Evolutionary conservation across 257 asterid genomes (phyloP), one percentile per base, ranked within the genome.

Genomic region (Vinca minor): DNA sequence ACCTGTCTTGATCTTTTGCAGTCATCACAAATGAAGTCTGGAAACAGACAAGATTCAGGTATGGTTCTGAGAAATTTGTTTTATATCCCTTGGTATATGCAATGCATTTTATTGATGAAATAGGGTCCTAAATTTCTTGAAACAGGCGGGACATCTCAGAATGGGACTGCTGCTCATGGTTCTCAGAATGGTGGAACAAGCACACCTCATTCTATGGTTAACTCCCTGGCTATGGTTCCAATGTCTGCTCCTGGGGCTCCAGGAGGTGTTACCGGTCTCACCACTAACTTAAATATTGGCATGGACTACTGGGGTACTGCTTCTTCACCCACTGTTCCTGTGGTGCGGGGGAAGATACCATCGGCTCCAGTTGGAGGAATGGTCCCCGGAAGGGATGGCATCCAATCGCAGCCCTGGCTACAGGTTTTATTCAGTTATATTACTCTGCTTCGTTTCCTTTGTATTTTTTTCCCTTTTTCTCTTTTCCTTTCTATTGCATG

Each of bases 271-370:
- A 78, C 94, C 59, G 93, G 96, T 48, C 98, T 95, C 69, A 67
- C 98, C 68, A 91, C 95, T 59, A 91, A 88, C 81, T 81, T 91
- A 70, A 86, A 88, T 65, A 89, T 89, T 53, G 97, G 97, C 62
- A 87, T 87, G 92, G 97, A 89, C 75, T 87, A 83, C 73, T 89
- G 95, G 97, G 84, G 84, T 65, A 74, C 83, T 14, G 79, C 88
- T 14, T 69, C 83, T 45, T 54, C 93, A 68, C 71, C 94, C 31
- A 71, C 83, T 69, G 68, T 78, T 64, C 88, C 92, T 68, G 80
- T 84, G 66, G 77, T 89, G 69, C 78, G 67, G 32, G 97, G 95
- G 48, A 83, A 87, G 72, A 83, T 80, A 38, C 78, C 86, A 56
- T 61, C 89, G 65, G 68, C 82, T 67, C 76, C 92, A 46, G 83